phyloP scores from a whole-genome alignment of 306 rosid genomes.

The Glycine tomentella region DNA sequence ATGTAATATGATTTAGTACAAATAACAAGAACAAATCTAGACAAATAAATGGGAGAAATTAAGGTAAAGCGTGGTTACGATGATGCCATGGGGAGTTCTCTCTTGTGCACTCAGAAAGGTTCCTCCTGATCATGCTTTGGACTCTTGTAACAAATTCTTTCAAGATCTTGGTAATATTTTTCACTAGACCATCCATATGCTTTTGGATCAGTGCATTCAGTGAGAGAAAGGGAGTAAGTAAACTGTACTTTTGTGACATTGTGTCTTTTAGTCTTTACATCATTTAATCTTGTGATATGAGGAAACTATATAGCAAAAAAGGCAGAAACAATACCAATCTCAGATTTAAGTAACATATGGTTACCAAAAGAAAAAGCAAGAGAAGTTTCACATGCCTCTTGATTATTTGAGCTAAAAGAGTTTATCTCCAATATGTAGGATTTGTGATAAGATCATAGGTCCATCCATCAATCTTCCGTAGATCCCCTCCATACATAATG shows the following conservation, averaged over 20 bases:
- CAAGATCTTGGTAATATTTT: constrained; percentile 46
- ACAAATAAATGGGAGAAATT: constrained; percentile 20
- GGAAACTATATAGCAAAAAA: constrained; percentile 55
- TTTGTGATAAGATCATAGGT: constrained; percentile 59
- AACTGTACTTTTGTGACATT: constrained; percentile 16
- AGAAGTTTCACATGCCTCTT: constrained; percentile 60
- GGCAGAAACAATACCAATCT: neutral
- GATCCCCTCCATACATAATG: constrained; percentile 86
- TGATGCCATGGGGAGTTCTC: constrained; percentile 39
- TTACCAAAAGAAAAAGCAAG: neutral
- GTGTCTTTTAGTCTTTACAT: constrained; percentile 11
- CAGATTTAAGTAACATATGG: neutral
- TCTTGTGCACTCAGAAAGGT: constrained; percentile 63
- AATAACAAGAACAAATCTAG: constrained; percentile 6
- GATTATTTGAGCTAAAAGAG: constrained; percentile 64
- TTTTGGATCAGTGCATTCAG: constrained; percentile 54
- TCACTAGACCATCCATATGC: constrained; percentile 63
- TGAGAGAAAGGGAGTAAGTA: constrained; percentile 45
- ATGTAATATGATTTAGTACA: constrained; percentile 8
- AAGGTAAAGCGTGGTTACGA: too few species aligned
- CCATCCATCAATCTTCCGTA: constrained; percentile 58
- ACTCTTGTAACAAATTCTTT: constrained; percentile 60
- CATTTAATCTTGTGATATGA: constrained; percentile 39
- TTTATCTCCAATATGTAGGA: constrained; percentile 75
- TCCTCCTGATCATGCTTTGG: neutral